These are phyloP conservation scores for Jatropha multifida DNA, from an alignment of 441 rosid species.

Conservation along the genomic window DNA sequence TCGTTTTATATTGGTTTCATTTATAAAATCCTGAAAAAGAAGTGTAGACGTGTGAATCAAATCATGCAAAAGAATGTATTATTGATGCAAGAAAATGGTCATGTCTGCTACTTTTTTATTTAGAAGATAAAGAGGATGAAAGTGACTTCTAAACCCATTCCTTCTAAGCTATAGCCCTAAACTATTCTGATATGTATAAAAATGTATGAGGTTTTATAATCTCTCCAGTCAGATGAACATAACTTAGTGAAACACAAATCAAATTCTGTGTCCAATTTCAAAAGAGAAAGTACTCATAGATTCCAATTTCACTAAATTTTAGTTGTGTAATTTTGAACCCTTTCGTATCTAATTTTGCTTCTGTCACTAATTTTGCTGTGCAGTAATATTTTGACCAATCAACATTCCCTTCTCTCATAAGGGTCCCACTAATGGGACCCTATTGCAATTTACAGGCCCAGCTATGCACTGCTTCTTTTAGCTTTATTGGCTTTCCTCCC, in stretches of 20 bases:
- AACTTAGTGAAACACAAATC: too few relatives aligned
- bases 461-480: constrained; percentile 10
- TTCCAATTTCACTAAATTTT: too few relatives aligned
- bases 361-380: too few relatives aligned
- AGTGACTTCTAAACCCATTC: not conserved
- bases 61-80: not conserved
- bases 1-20: not conserved
- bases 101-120: not conserved
- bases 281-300: too few relatives aligned
- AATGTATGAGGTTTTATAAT: too few relatives aligned
- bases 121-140: too few relatives aligned
- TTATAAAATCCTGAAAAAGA: constrained; percentile 5
- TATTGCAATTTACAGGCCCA: constrained; percentile 7
- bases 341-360: too few relatives aligned
- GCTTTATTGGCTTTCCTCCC: constrained; percentile 19
- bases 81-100: not conserved
- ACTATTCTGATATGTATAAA: too few relatives aligned
- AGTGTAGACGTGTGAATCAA: not conserved
- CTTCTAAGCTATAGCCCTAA: too few relatives aligned
- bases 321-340: too few relatives aligned
- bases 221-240: too few relatives aligned
- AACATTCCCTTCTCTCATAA: not conserved
- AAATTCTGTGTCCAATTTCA: too few relatives aligned
- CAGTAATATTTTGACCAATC: not conserved
- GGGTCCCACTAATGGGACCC: constrained; percentile 23